A percentile compares a stretch with the other conserved stretches of the same genome.
Conservation (phyloP, 108 stramenopile genomes). For the Aureococcus anophagefferens region DNA sequence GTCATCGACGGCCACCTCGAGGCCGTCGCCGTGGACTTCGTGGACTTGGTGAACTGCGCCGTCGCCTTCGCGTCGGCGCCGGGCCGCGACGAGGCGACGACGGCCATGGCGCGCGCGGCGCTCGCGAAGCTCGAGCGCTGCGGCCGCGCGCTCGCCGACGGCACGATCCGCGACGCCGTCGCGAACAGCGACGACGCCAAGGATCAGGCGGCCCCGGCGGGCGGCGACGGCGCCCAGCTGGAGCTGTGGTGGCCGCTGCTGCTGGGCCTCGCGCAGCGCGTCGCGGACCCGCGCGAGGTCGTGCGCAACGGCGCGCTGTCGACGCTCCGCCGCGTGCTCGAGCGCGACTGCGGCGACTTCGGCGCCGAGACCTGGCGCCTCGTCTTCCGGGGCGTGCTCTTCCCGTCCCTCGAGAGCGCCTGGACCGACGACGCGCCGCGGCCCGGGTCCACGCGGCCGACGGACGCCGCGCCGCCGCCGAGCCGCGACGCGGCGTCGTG, state of each 20-base stretch:
- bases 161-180: slow-evolving; percentile 24
- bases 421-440: slow-evolving; percentile 19
- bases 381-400: slow-evolving; percentile 38
- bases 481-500: neutral
- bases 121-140: slow-evolving; percentile 53
- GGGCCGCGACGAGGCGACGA: slow-evolving; percentile 49
- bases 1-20: slow-evolving; percentile 32
- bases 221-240: slow-evolving; percentile 35
- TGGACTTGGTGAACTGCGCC: slow-evolving; percentile 78
- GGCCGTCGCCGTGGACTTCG: slow-evolving; percentile 64
- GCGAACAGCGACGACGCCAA: slow-evolving; percentile 14
- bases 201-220: slow-evolving; percentile 7
- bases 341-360: slow-evolving; percentile 26
- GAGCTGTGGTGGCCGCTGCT: slow-evolving; percentile 95
- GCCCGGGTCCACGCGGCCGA: neutral
- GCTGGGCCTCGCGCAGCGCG: slow-evolving; percentile 68
- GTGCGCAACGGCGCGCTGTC: slow-evolving; percentile 36
- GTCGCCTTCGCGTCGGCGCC: slow-evolving; percentile 71
- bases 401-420: slow-evolving; percentile 38
- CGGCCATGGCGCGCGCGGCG: slow-evolving; percentile 45
- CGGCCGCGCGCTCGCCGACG: slow-evolving; percentile 49
- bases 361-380: slow-evolving; percentile 35
- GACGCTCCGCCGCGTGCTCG: slow-evolving; percentile 22
- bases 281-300: slow-evolving; percentile 62
- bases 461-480: neutral